Base-by-base conservation (phyloP, 345 rosid genomes). In the Cardamine resedifolia region DNA sequence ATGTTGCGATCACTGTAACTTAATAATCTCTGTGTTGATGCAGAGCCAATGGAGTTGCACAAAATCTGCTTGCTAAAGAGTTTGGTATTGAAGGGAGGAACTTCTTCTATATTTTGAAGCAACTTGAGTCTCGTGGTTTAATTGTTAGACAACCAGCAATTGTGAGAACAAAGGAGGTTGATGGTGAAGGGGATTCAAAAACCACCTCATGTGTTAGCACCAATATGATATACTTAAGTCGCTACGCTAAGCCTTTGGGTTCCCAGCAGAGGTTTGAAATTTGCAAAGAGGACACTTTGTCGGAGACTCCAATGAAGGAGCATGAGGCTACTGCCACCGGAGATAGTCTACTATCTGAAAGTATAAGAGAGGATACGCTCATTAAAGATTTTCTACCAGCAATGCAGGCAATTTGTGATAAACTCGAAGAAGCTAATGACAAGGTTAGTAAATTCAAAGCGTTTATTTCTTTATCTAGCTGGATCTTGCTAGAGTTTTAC, bases 371-470 rank as follows among this genome's bases (percentile, higher is more conserved):
- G 68, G 84, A 86, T 72, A 81, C 90, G 75, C 84, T 75, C 3
- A 80, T 88, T 58, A 90, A 81, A 80, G 99, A 95, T 84, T 88
- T 77, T 81, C 68, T 84, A 63, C 96, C 97, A 5, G 92, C 96
- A 38, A 88, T 91, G 96, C 79, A 76, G 82, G 93, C 89, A 36
- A 68, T 90, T 36, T 91, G 94, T 79, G 87, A 90, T 79, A 87
- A 81, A 70, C 97, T 95, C 71, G 90, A 88, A 77, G 85, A 82
- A 63, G 90, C 89, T 28, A 86, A 85, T 50, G 92, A 85, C 50
- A 90, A 87, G 92, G 97, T 95, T 48, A 72, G 73, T 60, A 58
- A 72, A n/a, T 79, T 26, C 61, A 4, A 12, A 75, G 62, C 10
- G 3, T 20, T n/a, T 73, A 27, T 70, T 24, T 27, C 58, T 63